These are phyloP conservation scores for Dipteronia dyeriana DNA, from an alignment of 345 rosid genomes.

Conservation along the genomic window DNA sequence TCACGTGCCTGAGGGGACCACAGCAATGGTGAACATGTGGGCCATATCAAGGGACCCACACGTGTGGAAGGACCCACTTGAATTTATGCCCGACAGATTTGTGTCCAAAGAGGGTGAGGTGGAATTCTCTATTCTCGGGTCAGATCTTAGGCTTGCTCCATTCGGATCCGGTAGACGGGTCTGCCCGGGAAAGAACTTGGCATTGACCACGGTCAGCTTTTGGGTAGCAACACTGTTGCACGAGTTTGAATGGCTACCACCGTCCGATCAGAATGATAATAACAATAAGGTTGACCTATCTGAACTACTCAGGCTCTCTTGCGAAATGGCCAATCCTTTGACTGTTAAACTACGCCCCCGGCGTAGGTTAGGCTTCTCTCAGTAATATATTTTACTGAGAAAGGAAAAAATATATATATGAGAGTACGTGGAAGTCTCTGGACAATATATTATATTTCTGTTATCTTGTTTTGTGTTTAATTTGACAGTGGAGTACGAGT, in stretches of 20 bases:
- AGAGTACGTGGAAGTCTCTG: neutral
- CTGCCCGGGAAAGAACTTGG: constrained; percentile 82
- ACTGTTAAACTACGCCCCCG: constrained; percentile 45
- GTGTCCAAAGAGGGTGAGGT: constrained; percentile 36
- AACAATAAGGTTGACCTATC: constrained; percentile 55
- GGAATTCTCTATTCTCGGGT: constrained; percentile 75
- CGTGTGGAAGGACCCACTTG: constrained; percentile 68
- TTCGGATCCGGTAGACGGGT: constrained; percentile 85
- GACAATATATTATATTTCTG: neutral
- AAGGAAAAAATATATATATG: neutral
- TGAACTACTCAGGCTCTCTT: constrained; percentile 67
- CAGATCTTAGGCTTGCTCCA: constrained; percentile 84
- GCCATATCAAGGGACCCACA: constrained; percentile 80
- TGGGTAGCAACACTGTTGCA: constrained; percentile 76
- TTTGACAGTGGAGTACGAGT: constrained; percentile 7
- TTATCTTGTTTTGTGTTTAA: neutral
- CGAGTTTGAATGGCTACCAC: constrained; percentile 63
- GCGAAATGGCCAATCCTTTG: constrained; percentile 82
- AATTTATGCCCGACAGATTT: constrained; percentile 71
- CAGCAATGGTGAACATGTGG: constrained; percentile 98
- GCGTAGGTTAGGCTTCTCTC: constrained; percentile 16
- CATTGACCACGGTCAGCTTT: constrained; percentile 59
- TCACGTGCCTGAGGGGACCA: constrained; percentile 84
- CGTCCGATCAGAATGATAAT: constrained; percentile 22
- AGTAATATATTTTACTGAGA: neutral